Evolutionary conservation across 257 asterid species (phyloP).

Genomic region (Petunia axillaris): DNA sequence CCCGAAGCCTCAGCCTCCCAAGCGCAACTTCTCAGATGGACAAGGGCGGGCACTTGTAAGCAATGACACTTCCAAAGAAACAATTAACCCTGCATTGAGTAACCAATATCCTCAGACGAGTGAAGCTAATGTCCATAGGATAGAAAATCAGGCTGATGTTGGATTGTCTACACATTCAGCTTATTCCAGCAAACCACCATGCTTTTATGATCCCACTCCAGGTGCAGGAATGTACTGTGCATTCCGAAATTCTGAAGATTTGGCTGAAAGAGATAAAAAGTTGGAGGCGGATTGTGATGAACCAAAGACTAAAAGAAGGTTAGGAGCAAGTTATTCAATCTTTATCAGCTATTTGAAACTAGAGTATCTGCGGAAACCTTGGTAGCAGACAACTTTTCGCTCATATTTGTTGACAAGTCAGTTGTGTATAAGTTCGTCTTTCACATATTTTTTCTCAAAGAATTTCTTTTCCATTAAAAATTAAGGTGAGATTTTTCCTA

Average conservation of each 20-base stretch:
- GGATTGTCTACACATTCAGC: conserved; percentile 40
- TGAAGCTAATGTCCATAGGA: conserved; percentile 31
- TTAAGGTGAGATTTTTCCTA: neutral
- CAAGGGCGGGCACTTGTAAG: conserved; percentile 32
- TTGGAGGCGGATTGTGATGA: conserved; percentile 50
- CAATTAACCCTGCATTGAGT: conserved; percentile 28
- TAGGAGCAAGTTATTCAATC: conserved; percentile 22
- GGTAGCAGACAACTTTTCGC: neutral
- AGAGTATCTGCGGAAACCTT: neutral
- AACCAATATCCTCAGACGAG: conserved; percentile 32
- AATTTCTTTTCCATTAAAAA: neutral
- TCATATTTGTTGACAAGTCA: neutral
- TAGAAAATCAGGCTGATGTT: conserved; percentile 32
- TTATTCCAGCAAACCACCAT: conserved; percentile 31
- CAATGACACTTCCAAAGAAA: conserved; percentile 34
- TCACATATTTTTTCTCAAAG: neutral
- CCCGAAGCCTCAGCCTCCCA: conserved; percentile 51
- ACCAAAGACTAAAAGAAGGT: conserved; percentile 63
- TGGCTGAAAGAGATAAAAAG: conserved; percentile 48
- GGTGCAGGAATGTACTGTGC: conserved; percentile 37
- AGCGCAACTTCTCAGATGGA: conserved; percentile 38
- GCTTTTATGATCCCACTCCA: conserved; percentile 33
- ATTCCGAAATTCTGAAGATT: conserved; percentile 40
- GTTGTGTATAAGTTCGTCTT: neutral
- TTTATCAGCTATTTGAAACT: neutral